Base-by-base conservation (phyloP, 306 rosid genomes). In the Hylodesmum podocarpum region DNA sequence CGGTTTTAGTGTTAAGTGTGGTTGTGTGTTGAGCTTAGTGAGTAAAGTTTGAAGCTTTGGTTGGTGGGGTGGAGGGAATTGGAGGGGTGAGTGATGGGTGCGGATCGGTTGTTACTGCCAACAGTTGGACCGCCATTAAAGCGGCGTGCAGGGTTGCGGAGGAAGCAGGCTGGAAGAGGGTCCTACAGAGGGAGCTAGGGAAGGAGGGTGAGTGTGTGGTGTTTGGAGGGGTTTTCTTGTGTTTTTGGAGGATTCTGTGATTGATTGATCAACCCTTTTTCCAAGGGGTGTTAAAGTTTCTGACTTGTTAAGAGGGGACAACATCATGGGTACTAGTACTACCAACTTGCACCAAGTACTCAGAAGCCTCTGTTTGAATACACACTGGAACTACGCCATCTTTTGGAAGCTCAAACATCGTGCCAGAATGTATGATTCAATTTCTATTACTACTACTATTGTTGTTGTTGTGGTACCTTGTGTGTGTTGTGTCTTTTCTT, bases 91-190 rank as follows among this genome's bases (percentile, higher is more conserved):
- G 89, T 84, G 80, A 95, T 95, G 99, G 97, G 96, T 34, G 70
- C 73, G 86, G 91, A 89, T 95, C 85, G 84, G 80, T 84, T 92
- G 86, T 85, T 91, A 37, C 65, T 84, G 80, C 89, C 93, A 78
- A 84, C 93, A 71, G 89, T 96, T 39, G 99, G 95, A 83, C 99
- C 99, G 89, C 99, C 99, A 83, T 81, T 96, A 87, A 92, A 92
- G 81, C 92, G 98, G 96, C 96, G 99, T 88, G 99, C 99, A 9
- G 97, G 99, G 77, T 79, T 96, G 71, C 80, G 99, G 88, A 96
- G 91, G 82, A 96, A 96, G 77, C 99, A 96, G 86, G 99, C 99
- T 64, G 98, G 99, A 84, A 87, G 99, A 92, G 99, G 99, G 19
- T 96, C 99, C 14, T 96, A 96, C 33, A 87, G 99, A 82, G 99